phyloP scores from a whole-genome alignment of 2,329 filamentous ascomycete genomes.

The Exophiala calicioides region DNA sequence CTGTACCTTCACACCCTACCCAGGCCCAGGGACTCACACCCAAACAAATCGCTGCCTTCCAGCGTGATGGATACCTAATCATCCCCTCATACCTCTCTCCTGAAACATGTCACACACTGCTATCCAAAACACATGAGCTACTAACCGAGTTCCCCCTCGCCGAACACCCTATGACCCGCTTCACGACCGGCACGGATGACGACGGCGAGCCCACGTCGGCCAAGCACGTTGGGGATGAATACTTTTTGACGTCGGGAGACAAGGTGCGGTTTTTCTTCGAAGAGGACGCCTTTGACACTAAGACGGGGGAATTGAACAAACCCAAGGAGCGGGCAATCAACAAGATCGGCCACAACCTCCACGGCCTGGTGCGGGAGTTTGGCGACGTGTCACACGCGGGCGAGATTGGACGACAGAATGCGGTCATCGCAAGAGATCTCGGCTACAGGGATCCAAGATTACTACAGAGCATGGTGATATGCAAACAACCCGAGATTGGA shows the following conservation, averaged over 20 bases:
- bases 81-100: slow-evolving; percentile 70
- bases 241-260: slow-evolving; percentile 87
- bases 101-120: slow-evolving; percentile 54
- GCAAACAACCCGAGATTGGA: slow-evolving; percentile 96
- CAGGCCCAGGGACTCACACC: slow-evolving; percentile 25
- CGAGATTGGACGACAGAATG: slow-evolving; percentile 47
- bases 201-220: slow-evolving; percentile 42
- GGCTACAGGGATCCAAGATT: slow-evolving; percentile 74
- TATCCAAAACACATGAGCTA: slow-evolving; percentile 72
- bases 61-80: slow-evolving; percentile 85
- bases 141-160: slow-evolving; percentile 75
- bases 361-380: slow-evolving; percentile 69
- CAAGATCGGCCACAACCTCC: slow-evolving; percentile 79
- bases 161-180: slow-evolving; percentile 88
- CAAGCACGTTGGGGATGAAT: slow-evolving; percentile 86
- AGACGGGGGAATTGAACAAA: slow-evolving; percentile 64
- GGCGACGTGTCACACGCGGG: slow-evolving; percentile 55
- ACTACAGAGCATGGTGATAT: slow-evolving; percentile 96
- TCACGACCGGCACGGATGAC: slow-evolving; percentile 77
- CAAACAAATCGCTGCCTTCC: slow-evolving; percentile 45
- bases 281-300: slow-evolving; percentile 77
- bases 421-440: slow-evolving; percentile 67
- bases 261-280: slow-evolving; percentile 98
- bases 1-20: slow-evolving; percentile 8
- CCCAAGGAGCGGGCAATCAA: slow-evolving; percentile 86